A percentile compares a stretch with the other conserved stretches of the same genome.
Conservation (phyloP, 495 filamentous ascomycete genomes). For the Neurospora sublineolata region DNA sequence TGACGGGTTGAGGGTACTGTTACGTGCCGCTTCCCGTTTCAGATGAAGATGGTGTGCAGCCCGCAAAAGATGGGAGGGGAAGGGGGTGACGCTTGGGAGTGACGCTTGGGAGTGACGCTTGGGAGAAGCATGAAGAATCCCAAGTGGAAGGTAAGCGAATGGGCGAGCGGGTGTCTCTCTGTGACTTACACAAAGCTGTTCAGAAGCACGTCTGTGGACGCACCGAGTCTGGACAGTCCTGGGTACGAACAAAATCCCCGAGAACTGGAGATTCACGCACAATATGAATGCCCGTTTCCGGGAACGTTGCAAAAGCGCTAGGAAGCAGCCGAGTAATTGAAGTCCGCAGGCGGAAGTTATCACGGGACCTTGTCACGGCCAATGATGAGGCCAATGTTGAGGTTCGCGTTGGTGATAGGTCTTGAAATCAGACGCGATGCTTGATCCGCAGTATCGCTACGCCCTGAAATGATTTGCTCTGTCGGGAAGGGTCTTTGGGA, state of each 20-base stretch:
- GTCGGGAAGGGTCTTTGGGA: conserved; percentile 9
- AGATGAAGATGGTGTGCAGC: conserved; percentile 14
- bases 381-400: conserved; percentile 29
- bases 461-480: conserved; percentile 36
- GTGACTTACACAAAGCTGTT: not conserved
- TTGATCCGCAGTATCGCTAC: conserved; percentile 22
- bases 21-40: not conserved
- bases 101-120: conserved; percentile 2
- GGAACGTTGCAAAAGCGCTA: conserved; percentile 27
- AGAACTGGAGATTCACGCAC: not conserved
- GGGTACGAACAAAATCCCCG: not conserved
- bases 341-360: conserved; percentile 37
- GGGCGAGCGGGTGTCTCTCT: not conserved
- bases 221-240: not conserved
- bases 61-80: conserved; percentile 11
- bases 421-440: conserved; percentile 26
- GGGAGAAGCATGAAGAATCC: conserved; percentile 6
- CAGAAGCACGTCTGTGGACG: not conserved
- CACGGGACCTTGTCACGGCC: conserved; percentile 37
- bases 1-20: not conserved
- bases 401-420: conserved; percentile 36
- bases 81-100: conserved; percentile 13
- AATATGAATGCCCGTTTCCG: not conserved
- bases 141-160: conserved; percentile 17
- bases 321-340: conserved; percentile 27